A percentile compares a stretch with the other conserved stretches of the same genome.
These are phyloP conservation scores for Tetradesmus lagerheimii DNA, from an alignment of 139 green algal genomes.

Conservation along the genomic window DNA sequence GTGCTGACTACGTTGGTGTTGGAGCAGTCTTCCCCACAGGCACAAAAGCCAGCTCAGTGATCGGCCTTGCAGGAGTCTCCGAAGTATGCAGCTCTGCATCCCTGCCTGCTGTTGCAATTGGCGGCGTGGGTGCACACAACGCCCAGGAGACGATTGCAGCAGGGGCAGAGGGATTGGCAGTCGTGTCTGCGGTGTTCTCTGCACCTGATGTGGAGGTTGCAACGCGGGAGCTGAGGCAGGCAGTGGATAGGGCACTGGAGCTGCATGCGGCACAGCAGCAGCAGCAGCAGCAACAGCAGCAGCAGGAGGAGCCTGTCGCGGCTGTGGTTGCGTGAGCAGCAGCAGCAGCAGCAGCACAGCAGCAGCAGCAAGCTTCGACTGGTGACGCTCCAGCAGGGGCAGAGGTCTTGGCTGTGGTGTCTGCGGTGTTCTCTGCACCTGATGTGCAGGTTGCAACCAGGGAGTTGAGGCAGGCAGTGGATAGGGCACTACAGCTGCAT, in stretches of 20 bases:
- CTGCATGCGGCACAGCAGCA: conserved; percentile 5
- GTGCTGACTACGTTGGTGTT: conserved; percentile 92
- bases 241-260: conserved; percentile 8
- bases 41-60: conserved; percentile 87
- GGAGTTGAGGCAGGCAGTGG: conserved; percentile 53
- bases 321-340: conserved; percentile 60
- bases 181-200: conserved; percentile 87
- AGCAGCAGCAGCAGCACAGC: not conserved
- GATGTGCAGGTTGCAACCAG: conserved; percentile 65
- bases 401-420: conserved; percentile 85
- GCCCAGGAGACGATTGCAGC: conserved; percentile 57
- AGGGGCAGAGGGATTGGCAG: conserved; percentile 75
- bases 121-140: conserved; percentile 81
- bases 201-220: conserved; percentile 63
- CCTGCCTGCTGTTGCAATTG: conserved; percentile 93
- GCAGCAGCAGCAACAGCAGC: not conserved
- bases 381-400: conserved; percentile 58
- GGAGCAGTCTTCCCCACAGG: conserved; percentile 84
- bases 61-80: conserved; percentile 79
- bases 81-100: conserved; percentile 62
- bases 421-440: conserved; percentile 75
- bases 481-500: not conserved
- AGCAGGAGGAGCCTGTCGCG: not conserved
- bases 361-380: not conserved
- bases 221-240: conserved; percentile 54